phyloP scores from a whole-genome alignment of 2,329 filamentous ascomycete genomes.

The Fusarium sp. region DNA sequence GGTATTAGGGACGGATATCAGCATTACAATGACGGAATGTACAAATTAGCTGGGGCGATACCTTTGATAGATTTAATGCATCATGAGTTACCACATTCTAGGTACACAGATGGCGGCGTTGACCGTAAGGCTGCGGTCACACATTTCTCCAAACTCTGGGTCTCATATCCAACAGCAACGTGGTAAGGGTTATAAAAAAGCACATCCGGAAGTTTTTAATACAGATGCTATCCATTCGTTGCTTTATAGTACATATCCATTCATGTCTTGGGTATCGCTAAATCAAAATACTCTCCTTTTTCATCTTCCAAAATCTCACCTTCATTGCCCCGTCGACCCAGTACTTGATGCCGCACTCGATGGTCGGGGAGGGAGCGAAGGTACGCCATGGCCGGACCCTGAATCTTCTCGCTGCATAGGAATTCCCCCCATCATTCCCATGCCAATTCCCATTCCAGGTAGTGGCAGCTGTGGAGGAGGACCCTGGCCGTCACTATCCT shows the following conservation, averaged over 20 bases:
- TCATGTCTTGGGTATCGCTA: slow-evolving; percentile 47
- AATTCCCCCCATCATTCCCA: slow-evolving; percentile 52
- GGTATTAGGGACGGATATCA: slow-evolving; percentile 24
- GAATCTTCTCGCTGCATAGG: slow-evolving; percentile 55
- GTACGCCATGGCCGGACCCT: slow-evolving; percentile 39
- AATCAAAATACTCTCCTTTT: slow-evolving; percentile 41
- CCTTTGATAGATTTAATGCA: slow-evolving; percentile 36
- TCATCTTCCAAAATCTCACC: neutral
- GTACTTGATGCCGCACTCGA: slow-evolving; percentile 57
- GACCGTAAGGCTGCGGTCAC: neutral
- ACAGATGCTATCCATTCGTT: slow-evolving; percentile 22
- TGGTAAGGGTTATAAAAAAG: neutral
- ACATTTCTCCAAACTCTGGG: neutral
- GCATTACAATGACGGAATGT: slow-evolving; percentile 31
- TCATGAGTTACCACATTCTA: slow-evolving; percentile 11
- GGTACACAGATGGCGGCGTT: neutral
- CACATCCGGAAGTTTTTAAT: neutral
- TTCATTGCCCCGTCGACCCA: slow-evolving; percentile 55
- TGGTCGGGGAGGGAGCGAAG: slow-evolving; percentile 51
- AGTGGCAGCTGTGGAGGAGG: slow-evolving; percentile 40
- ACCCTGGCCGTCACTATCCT: slow-evolving; percentile 50
- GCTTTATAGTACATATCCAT: slow-evolving; percentile 40
- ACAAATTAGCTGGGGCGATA: slow-evolving; percentile 13
- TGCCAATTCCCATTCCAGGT: slow-evolving; percentile 37
- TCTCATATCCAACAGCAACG: neutral